Evolutionary conservation across 2,329 filamentous ascomycete species (phyloP), one percentile per base, ranked within the genome.

Genomic region (Bipolaris oryzae): DNA sequence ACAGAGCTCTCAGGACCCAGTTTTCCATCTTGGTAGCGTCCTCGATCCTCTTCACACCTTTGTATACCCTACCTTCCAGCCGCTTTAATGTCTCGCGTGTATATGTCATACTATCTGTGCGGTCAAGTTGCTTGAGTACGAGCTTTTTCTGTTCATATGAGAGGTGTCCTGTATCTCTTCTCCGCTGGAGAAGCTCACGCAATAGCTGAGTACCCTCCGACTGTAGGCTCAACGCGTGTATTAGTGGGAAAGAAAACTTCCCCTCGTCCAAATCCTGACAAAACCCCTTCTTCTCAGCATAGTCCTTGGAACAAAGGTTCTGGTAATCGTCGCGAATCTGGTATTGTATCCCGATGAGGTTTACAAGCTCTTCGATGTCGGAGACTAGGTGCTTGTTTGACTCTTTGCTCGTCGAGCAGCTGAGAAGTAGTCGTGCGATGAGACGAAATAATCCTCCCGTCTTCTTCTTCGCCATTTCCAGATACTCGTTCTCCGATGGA

Each of bases 251-350:
- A 3, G 89, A 93, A 79, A 96, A 96, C 81, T 96, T 96, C 60
- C 92, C 93, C 79, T 96, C 93, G 1, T 91, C 96, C 70, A 96
- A 78, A 76, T 97, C 93, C 78, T 97, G 92, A 75, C 90, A 95
- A 66, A 95, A 84, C 42, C 92, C 93, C 80, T 96, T 97, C 76
- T 95, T 93, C 64, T 88, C 81, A 41, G 86, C 88, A 80, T 96
- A 96, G 68, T 64, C 69, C 2, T 72, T 34, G 7, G 52, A 55
- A 52, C 70, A 68, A 21, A 97, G 85, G 75, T 96, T 97, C 75
- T 91, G 86, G 78, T 96, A 96, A 81, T 97, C 93, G 78, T 92
- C 90, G 64, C 89, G 86, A 76, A 95, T 93, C 77, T 95, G 91
- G 80, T 91, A 95, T 5, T 51, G 43, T 34, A 46, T 51, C 23